Evolutionary conservation across 441 rosid species (phyloP), one percentile per base, ranked within the genome.

Genomic region (Corymbia calophylla): DNA sequence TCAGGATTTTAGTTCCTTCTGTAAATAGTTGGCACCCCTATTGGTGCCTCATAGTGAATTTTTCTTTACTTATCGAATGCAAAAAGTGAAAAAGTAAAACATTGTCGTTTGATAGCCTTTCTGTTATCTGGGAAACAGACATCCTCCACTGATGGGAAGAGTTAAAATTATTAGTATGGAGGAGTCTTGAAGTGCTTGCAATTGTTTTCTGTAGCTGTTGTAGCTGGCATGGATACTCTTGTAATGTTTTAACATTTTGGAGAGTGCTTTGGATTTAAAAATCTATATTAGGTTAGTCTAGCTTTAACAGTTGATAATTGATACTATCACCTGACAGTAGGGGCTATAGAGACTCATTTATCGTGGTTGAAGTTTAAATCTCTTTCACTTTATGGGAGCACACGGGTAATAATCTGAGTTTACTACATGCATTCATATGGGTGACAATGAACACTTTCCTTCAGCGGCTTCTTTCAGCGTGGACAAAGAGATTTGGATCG

Each of bases 401-500:
- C 51, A 12, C 0, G 2, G 4, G 84, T 77, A 14, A 77, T 77
- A 77, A 44, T 77, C 51, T 77, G 53, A 44, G 51, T 77, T 44
- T 77, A 4, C 17, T 23, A 44, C 8, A 3, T 77, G 84, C 47
- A 86, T 86, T 35, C 48, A 64, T 39, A 53, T 70, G 90, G 73
- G 53, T 87, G 58, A 89, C 53, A 25, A 82, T 85, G 51, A 53
- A 73, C 49, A 87, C 85, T 91, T 91, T 81, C 84, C 54, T 91
- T 70, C 92, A 97, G 99, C 90, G 94, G 94, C 93, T 95, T 92
- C 93, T 80, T 88, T 93, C 97, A 32, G 80, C 90, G 49, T 98
- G 99, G 99, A 93, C 86, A 91, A 96, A 93, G 92, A 95, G 94
- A 90, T 97, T 97, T 91, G 98, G 96, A 13, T 96, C 94, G 90